These are phyloP conservation scores for Lodderomyces parapsilosis DNA, from an alignment of 1,139 yeast species.

Conservation along the genomic window DNA sequence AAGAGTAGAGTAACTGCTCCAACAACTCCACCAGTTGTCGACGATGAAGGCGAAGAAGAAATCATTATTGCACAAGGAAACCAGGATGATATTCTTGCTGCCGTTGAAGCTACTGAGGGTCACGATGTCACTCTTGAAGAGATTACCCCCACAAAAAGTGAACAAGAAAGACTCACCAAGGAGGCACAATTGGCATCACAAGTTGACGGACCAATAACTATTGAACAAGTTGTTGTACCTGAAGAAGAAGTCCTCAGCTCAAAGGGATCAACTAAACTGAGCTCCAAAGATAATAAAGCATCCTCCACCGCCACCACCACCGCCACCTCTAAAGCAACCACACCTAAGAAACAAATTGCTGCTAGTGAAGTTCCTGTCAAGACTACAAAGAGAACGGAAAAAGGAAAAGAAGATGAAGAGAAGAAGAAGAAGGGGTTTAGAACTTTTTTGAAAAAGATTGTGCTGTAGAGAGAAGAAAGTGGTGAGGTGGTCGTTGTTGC, in stretches of 20 bases:
- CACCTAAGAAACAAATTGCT: slow-evolving; percentile 5
- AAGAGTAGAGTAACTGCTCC: slow-evolving; percentile 5
- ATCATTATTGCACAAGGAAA: slow-evolving; percentile 43
- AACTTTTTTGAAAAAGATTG: slow-evolving; percentile 8
- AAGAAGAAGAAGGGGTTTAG: slow-evolving; percentile 18
- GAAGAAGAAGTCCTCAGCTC: slow-evolving; percentile 5
- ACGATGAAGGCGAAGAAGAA: slow-evolving; percentile 29
- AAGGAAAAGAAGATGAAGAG: slow-evolving; percentile 4
- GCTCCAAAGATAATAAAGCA: neutral
- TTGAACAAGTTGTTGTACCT: slow-evolving; percentile 11
- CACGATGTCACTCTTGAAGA: slow-evolving; percentile 43
- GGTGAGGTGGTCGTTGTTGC: neutral
- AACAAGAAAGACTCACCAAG: slow-evolving; percentile 32
- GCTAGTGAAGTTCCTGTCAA: slow-evolving; percentile 8
- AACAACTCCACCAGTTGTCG: slow-evolving; percentile 4
- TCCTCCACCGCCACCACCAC: neutral
- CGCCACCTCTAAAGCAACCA: neutral
- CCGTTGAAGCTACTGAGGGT: slow-evolving; percentile 38
- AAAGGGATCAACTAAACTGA: slow-evolving; percentile 1
- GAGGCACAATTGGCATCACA: slow-evolving; percentile 27
- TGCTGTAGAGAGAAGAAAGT: too few species aligned
- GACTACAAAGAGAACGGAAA: neutral
- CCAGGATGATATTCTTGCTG: slow-evolving; percentile 31
- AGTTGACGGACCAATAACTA: slow-evolving; percentile 13
- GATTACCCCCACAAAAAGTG: slow-evolving; percentile 42